Percentiles rank a stretch among this genome's conserved stretches.
These are phyloP conservation scores for Rhodotorula sphaerocarpa DNA, from an alignment of 768 basidiomycete genomes.

Conservation along the genomic window DNA sequence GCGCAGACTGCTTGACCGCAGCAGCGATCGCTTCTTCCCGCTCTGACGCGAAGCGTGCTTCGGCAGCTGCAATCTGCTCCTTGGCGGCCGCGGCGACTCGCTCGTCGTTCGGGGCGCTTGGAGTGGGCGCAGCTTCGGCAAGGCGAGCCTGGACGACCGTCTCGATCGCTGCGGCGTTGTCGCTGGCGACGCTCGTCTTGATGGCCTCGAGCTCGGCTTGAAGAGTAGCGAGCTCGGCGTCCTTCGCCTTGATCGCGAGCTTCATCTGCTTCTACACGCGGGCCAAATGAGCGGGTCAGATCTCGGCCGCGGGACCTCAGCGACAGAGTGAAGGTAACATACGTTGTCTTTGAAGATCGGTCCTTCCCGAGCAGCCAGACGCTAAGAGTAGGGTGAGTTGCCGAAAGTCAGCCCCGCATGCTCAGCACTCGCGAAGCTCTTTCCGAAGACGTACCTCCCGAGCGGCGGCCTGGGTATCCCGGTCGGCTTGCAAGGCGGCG, in stretches of 20 bases:
- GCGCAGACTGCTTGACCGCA: constrained; percentile 35
- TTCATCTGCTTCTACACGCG: constrained; percentile 21
- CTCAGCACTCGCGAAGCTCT: too few species aligned
- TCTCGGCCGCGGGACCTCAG: not conserved
- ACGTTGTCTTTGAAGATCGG: constrained; percentile 32
- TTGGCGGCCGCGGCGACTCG: constrained; percentile 30
- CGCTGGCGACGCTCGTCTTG: constrained; percentile 17
- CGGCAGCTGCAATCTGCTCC: constrained; percentile 24
- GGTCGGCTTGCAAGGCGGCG: constrained; percentile 6
- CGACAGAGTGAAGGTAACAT: not conserved
- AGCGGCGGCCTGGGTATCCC: not conserved
- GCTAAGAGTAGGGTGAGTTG: not conserved
- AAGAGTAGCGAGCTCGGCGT: constrained; percentile 12
- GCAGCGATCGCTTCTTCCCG: constrained; percentile 32
- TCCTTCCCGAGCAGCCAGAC: constrained; percentile 19
- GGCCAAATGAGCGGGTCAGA: not conserved
- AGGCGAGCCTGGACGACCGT: constrained; percentile 24
- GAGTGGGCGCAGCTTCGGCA: constrained; percentile 32
- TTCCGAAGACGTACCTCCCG: constrained; percentile 25
- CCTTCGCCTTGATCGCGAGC: constrained; percentile 15
- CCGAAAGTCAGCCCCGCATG: too few species aligned
- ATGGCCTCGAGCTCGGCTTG: constrained; percentile 19
- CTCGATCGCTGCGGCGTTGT: constrained; percentile 33
- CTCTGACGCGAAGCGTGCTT: constrained; percentile 26
- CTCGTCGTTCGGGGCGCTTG: constrained; percentile 27